Evolutionary conservation across 163 green algal genomes (phyloP).

Genomic region (Chloroidium sp.): DNA sequence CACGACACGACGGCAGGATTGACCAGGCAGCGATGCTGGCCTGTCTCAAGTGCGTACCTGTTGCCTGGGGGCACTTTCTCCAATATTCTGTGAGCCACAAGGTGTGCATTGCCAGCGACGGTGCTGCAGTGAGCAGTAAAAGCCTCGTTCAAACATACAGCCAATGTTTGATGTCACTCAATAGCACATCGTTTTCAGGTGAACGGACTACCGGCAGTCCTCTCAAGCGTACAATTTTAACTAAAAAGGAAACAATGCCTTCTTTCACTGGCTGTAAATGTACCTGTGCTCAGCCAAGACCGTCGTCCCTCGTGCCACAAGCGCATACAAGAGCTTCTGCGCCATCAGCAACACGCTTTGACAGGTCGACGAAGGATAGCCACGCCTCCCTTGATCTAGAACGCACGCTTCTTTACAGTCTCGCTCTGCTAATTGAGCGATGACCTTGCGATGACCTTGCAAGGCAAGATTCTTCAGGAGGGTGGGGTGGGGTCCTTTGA

Average conservation of each 20-base stretch:
- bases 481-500: no score
- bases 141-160: no score
- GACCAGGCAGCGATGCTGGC: background rate
- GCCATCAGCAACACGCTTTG: conserved; percentile 6
- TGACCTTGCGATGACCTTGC: no score
- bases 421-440: no score
- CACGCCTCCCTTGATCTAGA: no score
- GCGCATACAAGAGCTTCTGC: conserved; percentile 42
- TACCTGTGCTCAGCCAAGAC: conserved; percentile 71
- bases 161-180: background rate
- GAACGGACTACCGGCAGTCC: background rate
- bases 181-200: background rate
- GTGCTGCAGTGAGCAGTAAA: conserved; percentile 21
- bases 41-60: conserved; percentile 28
- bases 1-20: background rate
- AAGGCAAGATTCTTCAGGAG: no score
- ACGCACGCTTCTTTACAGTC: no score
- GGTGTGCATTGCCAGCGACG: conserved; percentile 58
- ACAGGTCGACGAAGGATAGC: no score
- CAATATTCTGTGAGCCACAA: conserved; percentile 70
- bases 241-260: background rate
- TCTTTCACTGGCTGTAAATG: background rate
- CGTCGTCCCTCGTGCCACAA: conserved; percentile 62
- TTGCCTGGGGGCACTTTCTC: conserved; percentile 65
- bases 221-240: no score